Evolutionary conservation across 2,329 filamentous ascomycete species (phyloP), one percentile per base, ranked within the genome.

Genomic region (Cercospora sp.): DNA sequence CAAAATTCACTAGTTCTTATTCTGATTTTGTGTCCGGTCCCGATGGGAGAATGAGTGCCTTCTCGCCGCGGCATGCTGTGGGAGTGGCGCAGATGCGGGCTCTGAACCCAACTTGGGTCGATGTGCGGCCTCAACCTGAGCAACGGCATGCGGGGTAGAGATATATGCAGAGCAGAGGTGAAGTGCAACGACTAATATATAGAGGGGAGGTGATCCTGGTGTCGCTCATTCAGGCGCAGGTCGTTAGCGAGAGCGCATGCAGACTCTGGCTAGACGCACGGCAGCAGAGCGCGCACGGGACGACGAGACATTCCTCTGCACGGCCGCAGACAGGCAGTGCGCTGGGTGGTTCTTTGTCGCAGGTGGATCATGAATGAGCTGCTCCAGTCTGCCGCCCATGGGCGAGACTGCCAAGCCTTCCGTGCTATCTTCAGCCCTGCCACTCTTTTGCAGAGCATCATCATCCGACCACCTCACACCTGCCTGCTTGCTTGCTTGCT

Each of bases 221-320:
- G 53, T 28, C 53, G 53, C 53, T 58, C 53, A 58, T 31, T 58
- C 30, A 58, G 23, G 30, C 30, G 53, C 53, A 58, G 53, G 13
- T 28, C 53, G 23, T 58, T 58, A 58, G 53, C 53, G 53, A 58
- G 28, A 18, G 53, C 53, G 53, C 26, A 42, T 42, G 36, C n/a
- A 28, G 12, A 28, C 16, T 58, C 53, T n/a, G 13, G 26, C 53
- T 58, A 10, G 53, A 58, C 26, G 26, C 26, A 28, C 48, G 26
- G 53, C 53, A 33, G 53, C 53, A 28, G 13, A 28, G 23, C 23
- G 28, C 4, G 53, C 28, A 28, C 36, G 36, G 26, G 26, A 58
- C 13, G 53, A 20, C 53, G 53, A 30, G 53, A 58, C 53, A 58
- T 58, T 58, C 53, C 53, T 58, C 26, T 28, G 53, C 53, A 58